Percentiles rank a stretch among this genome's conserved stretches.
Conservation (phyloP, 2,329 filamentous ascomycete species). For the Aspergillus candidus region DNA sequence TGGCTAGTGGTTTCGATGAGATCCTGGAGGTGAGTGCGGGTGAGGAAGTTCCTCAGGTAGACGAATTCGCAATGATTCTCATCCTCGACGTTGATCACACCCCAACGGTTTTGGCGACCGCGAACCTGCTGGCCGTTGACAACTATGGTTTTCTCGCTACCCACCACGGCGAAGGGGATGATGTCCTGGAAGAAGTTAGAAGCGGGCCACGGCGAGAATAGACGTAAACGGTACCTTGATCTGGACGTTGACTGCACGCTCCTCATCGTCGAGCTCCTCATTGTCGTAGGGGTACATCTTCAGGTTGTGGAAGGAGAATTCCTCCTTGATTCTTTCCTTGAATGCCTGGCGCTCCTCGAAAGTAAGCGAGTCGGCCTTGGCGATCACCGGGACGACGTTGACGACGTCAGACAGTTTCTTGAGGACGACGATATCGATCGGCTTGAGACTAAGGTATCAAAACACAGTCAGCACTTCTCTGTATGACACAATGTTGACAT, state of each 20-base stretch:
- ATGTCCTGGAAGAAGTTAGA: constrained; percentile 57
- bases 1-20: constrained; percentile 98
- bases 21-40: constrained; percentile 95
- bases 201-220: constrained; percentile 20
- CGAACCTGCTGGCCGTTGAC: constrained; percentile 96
- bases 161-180: constrained; percentile 95
- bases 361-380: constrained; percentile 94
- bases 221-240: constrained; percentile 69
- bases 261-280: constrained; percentile 96
- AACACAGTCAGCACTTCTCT: constrained; percentile 8
- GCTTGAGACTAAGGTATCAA: constrained; percentile 60
- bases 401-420: constrained; percentile 99
- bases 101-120: constrained; percentile 98
- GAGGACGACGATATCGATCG: constrained; percentile 97
- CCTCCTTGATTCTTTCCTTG: constrained; percentile 99
- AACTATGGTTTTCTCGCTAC: constrained; percentile 96
- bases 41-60: constrained; percentile 96
- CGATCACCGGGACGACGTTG: constrained; percentile 97
- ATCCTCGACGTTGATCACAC: constrained; percentile 98
- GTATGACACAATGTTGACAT: neutral
- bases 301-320: constrained; percentile 98
- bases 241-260: constrained; percentile 83
- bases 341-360: constrained; percentile 92
- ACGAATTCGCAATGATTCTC: constrained; percentile 99
- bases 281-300: constrained; percentile 99